Evolutionary conservation across 1,284 basidiomycete genomes (phyloP).

Genomic region (Acaromyces ingoldii): DNA sequence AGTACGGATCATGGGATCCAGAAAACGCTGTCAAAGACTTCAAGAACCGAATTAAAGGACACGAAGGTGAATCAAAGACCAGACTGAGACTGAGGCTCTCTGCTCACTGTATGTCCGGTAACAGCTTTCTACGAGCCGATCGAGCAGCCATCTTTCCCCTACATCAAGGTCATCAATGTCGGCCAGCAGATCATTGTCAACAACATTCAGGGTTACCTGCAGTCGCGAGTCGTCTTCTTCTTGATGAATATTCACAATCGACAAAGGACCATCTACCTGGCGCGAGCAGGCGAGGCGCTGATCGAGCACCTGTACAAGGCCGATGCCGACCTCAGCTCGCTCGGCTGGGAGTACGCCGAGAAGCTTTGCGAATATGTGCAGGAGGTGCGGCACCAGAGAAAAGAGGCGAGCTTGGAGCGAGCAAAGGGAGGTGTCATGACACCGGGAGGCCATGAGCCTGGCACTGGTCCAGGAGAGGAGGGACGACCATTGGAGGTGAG

Average conservation of each 20-base stretch:
- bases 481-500: conserved; percentile 62
- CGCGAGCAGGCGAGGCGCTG: conserved; percentile 55
- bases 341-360: conserved; percentile 91
- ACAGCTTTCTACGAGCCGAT: conserved; percentile 75
- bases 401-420: conserved; percentile 14
- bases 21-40: conserved; percentile 88
- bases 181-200: conserved; percentile 56
- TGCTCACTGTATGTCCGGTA: not conserved
- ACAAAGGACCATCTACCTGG: conserved; percentile 65
- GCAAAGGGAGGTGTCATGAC: conserved; percentile 5
- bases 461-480: conserved; percentile 60
- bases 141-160: conserved; percentile 68
- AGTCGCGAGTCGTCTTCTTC: conserved; percentile 92
- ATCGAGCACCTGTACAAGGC: conserved; percentile 99
- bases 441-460: conserved; percentile 37
- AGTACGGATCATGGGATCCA: conserved; percentile 90
- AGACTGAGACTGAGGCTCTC: not conserved
- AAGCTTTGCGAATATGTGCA: conserved; percentile 51
- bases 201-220: conserved; percentile 75
- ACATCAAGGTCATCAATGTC: conserved; percentile 93
- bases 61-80: conserved; percentile 57
- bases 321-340: conserved; percentile 89
- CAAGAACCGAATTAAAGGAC: conserved; percentile 77
- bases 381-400: conserved; percentile 33
- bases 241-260: conserved; percentile 96